Evolutionary conservation across 257 asterid genomes (phyloP).

Genomic region (Solanum gandarillasii): DNA sequence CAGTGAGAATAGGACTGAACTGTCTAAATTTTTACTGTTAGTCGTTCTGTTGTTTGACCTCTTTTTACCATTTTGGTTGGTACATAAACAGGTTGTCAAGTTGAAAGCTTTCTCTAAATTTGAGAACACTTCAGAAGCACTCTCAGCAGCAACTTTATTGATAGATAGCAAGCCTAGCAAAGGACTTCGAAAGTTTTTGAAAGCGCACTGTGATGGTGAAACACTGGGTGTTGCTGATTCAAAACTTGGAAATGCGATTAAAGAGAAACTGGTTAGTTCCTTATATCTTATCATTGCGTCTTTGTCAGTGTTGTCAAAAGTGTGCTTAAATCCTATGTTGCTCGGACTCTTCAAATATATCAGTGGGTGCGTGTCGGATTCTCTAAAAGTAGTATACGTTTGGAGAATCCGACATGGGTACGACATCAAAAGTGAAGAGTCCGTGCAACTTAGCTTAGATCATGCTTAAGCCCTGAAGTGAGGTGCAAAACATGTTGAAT

Average conservation of each 20-base stretch:
- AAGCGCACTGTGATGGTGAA: slow-evolving; percentile 59
- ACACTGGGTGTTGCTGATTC: slow-evolving; percentile 72
- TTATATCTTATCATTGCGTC: background rate
- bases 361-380: too few species aligned
- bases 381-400: too few species aligned
- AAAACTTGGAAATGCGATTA: slow-evolving; percentile 62
- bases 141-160: slow-evolving; percentile 61
- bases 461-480: background rate
- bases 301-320: background rate
- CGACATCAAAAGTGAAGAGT: too few species aligned
- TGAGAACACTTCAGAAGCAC: slow-evolving; percentile 69
- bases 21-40: background rate
- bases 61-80: background rate
- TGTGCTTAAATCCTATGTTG: background rate
- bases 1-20: background rate
- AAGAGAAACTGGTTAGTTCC: slow-evolving; percentile 70
- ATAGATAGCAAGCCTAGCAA: slow-evolving; percentile 66
- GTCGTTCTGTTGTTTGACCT: background rate
- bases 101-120: slow-evolving; percentile 71
- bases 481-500: background rate
- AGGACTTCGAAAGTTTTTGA: slow-evolving; percentile 62
- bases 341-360: too few species aligned
- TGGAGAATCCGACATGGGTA: too few species aligned
- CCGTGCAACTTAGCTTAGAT: too few species aligned
- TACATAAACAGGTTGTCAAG: slow-evolving; percentile 43